These are phyloP conservation scores for Pyrenophora teres DNA, from an alignment of 2,329 filamentous ascomycete species.

Conservation along the genomic window DNA sequence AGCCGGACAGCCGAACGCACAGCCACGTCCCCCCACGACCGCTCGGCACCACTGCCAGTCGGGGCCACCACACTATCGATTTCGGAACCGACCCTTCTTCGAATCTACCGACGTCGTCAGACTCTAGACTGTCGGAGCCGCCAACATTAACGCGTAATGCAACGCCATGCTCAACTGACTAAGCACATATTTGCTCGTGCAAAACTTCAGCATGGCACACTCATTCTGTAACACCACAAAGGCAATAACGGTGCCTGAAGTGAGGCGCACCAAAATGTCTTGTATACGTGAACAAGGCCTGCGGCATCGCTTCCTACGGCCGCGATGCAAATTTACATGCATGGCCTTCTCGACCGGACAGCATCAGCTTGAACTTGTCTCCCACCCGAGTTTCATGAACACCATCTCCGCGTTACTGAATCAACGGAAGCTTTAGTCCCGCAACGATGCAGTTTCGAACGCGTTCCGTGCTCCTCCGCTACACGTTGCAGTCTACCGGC, in stretches of 20 bases:
- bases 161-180: too few species aligned
- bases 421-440: slow-evolving; percentile 1
- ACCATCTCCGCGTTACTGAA: neutral
- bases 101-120: too few species aligned
- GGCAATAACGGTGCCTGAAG: neutral
- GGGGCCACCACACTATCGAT: too few species aligned
- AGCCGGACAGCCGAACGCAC: neutral
- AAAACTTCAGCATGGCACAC: too few species aligned
- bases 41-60: too few species aligned
- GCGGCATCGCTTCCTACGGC: neutral
- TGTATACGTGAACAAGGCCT: neutral
- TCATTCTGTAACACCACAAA: too few species aligned
- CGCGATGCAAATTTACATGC: neutral
- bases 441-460: slow-evolving; percentile 11
- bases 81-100: too few species aligned
- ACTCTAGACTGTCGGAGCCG: too few species aligned
- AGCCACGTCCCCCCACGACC: too few species aligned
- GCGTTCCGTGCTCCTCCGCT: slow-evolving; percentile 1
- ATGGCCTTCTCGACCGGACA: neutral
- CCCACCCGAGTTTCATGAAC: slow-evolving; percentile 7
- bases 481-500: neutral
- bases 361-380: neutral
- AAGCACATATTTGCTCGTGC: too few species aligned
- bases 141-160: too few species aligned
- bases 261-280: neutral